phyloP scores from a whole-genome alignment of 495 filamentous ascomycete species.

The Xylaria nigripes region DNA sequence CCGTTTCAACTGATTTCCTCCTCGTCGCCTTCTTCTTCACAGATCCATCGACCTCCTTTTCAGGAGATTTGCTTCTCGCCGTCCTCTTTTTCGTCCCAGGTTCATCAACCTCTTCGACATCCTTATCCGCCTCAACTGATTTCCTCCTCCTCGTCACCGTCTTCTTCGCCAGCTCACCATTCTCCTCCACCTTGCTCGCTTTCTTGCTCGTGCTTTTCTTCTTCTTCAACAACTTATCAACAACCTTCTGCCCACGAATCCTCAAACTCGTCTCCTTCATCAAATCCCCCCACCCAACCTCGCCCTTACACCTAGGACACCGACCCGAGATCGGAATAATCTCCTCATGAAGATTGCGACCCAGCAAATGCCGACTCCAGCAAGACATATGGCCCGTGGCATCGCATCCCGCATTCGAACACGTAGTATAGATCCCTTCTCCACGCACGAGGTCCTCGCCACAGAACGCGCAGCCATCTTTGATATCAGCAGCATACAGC shows the following conservation, averaged over 20 bases:
- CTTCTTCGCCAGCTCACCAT: too few relatives aligned
- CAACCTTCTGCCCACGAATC: slow-evolving; percentile 54
- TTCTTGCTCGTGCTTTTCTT: too few relatives aligned
- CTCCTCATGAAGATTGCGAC: slow-evolving; percentile 30
- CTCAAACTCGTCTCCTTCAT: slow-evolving; percentile 75
- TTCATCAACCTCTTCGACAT: too few relatives aligned
- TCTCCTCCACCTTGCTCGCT: too few relatives aligned
- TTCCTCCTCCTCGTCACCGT: too few relatives aligned
- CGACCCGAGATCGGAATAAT: slow-evolving; percentile 61
- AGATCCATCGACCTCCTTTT: too few relatives aligned
- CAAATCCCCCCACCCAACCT: slow-evolving; percentile 64
- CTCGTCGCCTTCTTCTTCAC: too few relatives aligned
- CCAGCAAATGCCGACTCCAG: slow-evolving; percentile 59
- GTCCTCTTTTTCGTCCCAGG: too few relatives aligned
- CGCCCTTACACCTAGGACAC: slow-evolving; percentile 62
- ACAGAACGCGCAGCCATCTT: slow-evolving; percentile 60
- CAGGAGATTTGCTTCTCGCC: too few relatives aligned
- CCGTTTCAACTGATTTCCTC: too few relatives aligned
- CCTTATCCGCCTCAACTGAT: too few relatives aligned
- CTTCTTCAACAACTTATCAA: slow-evolving; percentile 55
- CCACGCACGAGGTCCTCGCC: slow-evolving; percentile 36
- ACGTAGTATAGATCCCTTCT: slow-evolving; percentile 55
- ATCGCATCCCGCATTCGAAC: slow-evolving; percentile 57
- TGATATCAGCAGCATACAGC: slow-evolving; percentile 51
- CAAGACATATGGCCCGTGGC: slow-evolving; percentile 68